These are phyloP conservation scores for Fusarium continuum DNA, from an alignment of 2,329 filamentous ascomycete genomes.

Conservation along the genomic window DNA sequence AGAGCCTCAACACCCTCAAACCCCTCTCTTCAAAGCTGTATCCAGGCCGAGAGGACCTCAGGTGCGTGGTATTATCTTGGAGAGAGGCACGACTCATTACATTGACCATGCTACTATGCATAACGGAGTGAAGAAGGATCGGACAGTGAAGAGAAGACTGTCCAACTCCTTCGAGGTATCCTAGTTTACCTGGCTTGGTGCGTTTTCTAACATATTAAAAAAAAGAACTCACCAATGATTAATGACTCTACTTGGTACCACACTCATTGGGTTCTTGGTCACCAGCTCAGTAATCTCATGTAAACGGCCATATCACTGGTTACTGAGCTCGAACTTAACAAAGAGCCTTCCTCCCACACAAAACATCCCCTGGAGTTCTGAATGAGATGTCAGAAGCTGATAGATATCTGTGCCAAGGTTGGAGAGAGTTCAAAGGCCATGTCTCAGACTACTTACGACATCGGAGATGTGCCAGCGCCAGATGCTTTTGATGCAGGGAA, in stretches of 20 bases:
- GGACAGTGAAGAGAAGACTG: conserved; percentile 2
- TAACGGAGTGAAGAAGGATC: background rate
- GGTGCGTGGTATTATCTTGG: conserved; percentile 37
- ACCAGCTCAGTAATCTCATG: conserved; percentile 12
- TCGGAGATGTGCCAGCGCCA: background rate
- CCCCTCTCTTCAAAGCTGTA: conserved; percentile 43
- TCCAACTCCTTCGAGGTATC: background rate
- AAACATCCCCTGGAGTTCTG: background rate
- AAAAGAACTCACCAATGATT: background rate
- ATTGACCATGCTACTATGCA: conserved; percentile 4
- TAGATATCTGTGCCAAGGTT: background rate
- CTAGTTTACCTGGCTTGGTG: conserved; percentile 18
- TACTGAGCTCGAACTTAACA: conserved; percentile 4
- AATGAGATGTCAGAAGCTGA: conserved; percentile 3
- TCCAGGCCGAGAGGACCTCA: conserved; percentile 43
- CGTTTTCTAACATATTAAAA: rapidly evolving
- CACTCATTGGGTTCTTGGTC: conserved; percentile 1
- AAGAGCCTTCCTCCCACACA: background rate
- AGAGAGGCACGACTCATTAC: background rate
- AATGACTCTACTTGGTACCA: conserved; percentile 1
- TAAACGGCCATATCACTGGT: conserved; percentile 13
- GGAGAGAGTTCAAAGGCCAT: background rate
- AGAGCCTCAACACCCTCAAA: background rate
- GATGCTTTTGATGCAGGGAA: background rate
- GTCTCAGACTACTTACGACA: background rate